Conservation (phyloP, 2,329 filamentous ascomycete genomes). For the Aspergillus terreus region DNA sequence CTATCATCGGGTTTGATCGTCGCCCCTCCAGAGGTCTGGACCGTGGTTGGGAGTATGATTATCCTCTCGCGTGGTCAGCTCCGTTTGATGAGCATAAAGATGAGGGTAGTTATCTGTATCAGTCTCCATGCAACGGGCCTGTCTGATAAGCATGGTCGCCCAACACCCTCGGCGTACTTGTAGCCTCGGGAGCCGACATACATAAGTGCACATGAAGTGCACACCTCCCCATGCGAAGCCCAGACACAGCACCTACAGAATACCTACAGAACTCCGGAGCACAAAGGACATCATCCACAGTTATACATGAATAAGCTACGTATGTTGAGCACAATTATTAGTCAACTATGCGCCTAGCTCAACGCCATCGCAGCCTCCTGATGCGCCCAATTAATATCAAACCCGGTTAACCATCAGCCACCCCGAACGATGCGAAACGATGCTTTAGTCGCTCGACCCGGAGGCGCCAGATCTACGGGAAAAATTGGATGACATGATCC, state of each 20-base stretch:
- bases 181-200: neutral
- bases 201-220: neutral
- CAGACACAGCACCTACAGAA: neutral
- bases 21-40: constrained; percentile 7
- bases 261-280: no score
- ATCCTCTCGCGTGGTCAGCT: neutral
- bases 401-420: neutral
- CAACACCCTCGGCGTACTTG: neutral
- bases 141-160: neutral
- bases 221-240: neutral
- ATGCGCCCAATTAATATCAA: constrained; percentile 3
- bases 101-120: neutral
- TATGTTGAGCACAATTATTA: neutral
- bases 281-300: no score
- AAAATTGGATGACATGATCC: neutral
- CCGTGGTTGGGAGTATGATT: neutral
- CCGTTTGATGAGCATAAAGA: neutral
- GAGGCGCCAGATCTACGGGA: neutral
- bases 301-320: neutral
- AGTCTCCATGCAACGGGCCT: neutral
- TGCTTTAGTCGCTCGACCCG: neutral
- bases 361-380: neutral
- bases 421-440: neutral
- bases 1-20: constrained; percentile 7
- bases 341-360: neutral